Evolutionary conservation across 1,284 basidiomycete genomes (phyloP).

Genomic region (Xerocomus amazonicus): DNA sequence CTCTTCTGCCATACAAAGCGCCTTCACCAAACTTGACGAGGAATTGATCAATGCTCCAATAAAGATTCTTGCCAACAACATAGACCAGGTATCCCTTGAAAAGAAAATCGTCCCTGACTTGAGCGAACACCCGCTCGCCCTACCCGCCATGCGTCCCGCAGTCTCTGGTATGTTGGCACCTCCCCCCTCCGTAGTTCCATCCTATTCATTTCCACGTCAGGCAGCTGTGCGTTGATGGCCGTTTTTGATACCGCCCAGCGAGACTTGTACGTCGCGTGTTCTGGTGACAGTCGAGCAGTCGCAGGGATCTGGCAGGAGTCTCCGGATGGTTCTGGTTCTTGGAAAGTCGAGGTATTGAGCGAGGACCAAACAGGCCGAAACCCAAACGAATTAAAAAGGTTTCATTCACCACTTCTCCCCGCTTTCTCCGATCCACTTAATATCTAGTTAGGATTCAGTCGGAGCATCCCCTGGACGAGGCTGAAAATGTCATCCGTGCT

Average conservation of each 20-base stretch:
- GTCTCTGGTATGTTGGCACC: slow-evolving; percentile 50
- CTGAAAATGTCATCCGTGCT: slow-evolving; percentile 75
- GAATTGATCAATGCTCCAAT: slow-evolving; percentile 79
- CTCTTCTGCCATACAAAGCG: slow-evolving; percentile 69
- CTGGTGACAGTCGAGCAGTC: slow-evolving; percentile 94
- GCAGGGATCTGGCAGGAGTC: slow-evolving; percentile 86
- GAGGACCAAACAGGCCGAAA: slow-evolving; percentile 97
- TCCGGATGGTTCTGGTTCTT: slow-evolving; percentile 57
- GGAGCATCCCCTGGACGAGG: slow-evolving; percentile 87
- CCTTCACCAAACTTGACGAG: slow-evolving; percentile 76
- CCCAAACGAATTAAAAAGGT: slow-evolving; percentile 75
- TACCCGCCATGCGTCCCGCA: slow-evolving; percentile 75
- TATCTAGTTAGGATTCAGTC: slow-evolving; percentile 63
- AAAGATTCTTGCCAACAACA: slow-evolving; percentile 59
- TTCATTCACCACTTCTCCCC: slow-evolving; percentile 9
- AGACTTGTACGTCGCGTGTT: slow-evolving; percentile 86
- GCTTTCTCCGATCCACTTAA: slow-evolving; percentile 4
- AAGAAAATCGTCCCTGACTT: slow-evolving; percentile 60
- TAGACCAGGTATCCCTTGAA: slow-evolving; percentile 49
- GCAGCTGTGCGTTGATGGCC: slow-evolving; percentile 86
- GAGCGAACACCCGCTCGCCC: slow-evolving; percentile 64
- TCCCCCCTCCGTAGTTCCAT: neutral
- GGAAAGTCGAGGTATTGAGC: slow-evolving; percentile 89
- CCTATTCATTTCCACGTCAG: slow-evolving; percentile 36
- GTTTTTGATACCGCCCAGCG: slow-evolving; percentile 79